Evolutionary conservation across 805 yeast species (phyloP).

Genomic region (Myxozyma udenii): DNA sequence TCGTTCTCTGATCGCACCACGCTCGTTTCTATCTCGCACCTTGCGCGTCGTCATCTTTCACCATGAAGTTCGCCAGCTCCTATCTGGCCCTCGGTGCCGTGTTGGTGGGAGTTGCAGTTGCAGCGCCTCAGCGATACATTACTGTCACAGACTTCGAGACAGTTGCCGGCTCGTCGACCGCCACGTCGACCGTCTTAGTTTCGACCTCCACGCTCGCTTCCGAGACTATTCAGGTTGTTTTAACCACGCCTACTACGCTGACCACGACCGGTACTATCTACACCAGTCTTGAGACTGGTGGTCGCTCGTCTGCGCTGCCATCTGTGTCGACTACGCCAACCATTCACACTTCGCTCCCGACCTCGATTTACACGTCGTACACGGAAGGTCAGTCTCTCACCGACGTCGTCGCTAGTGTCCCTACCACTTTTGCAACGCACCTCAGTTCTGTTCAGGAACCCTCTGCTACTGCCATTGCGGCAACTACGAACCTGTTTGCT

Average conservation of each 20-base stretch:
- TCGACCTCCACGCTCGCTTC: constrained; percentile 2
- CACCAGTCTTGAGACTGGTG: constrained; percentile 5
- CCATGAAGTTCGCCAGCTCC: not conserved
- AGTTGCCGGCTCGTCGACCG: not conserved
- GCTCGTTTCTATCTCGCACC: not conserved
- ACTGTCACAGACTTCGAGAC: constrained; percentile 6
- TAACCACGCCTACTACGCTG: constrained; percentile 1
- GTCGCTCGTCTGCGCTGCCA: not conserved
- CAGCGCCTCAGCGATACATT: constrained; percentile 1
- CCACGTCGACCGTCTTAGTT: not conserved
- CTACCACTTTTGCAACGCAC: not conserved
- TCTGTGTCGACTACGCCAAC: constrained; percentile 1
- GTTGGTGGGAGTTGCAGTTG: constrained; percentile 1
- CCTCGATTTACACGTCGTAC: not conserved
- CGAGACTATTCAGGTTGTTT: constrained; percentile 10
- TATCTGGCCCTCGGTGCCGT: constrained; percentile 7
- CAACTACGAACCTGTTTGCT: constrained; percentile 15
- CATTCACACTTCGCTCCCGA: not conserved
- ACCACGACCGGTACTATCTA: constrained; percentile 14
- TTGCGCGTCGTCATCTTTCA: not conserved
- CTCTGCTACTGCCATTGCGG: not conserved
- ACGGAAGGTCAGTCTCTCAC: not conserved
- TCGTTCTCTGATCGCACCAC: not conserved
- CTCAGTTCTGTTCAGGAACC: not conserved
- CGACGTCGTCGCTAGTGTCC: not conserved